Evolutionary conservation across 108 stramenopile species (phyloP).

Genomic region (Nannochloropsis salina): DNA sequence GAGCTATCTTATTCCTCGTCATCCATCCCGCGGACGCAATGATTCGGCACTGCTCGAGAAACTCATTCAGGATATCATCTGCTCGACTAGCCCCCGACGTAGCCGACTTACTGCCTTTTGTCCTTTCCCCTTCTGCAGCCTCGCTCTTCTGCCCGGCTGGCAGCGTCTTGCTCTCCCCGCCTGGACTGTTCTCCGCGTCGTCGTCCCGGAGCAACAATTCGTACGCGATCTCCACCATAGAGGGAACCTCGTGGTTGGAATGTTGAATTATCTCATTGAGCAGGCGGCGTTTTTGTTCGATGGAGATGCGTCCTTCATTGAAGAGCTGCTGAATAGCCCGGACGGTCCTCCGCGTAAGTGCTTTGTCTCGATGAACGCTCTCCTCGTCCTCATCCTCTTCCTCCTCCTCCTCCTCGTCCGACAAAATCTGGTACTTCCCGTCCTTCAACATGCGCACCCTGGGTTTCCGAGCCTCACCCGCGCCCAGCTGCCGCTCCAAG

Average conservation of each 20-base stretch:
- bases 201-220: neutral
- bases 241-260: slow-evolving; percentile 19
- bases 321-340: slow-evolving; percentile 4
- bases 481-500: neutral
- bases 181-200: neutral
- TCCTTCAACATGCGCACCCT: slow-evolving; percentile 1
- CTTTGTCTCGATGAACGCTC: neutral
- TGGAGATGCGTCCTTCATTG: neutral
- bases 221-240: slow-evolving; percentile 13
- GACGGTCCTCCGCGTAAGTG: neutral
- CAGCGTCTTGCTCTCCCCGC: neutral
- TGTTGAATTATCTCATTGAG: slow-evolving; percentile 17
- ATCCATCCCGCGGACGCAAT: neutral
- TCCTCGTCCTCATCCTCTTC: neutral
- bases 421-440: slow-evolving; percentile 8
- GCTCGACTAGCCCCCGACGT: neutral
- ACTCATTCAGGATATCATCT: slow-evolving; percentile 17
- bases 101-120: neutral
- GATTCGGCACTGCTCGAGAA: slow-evolving; percentile 2
- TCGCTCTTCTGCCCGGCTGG: slow-evolving; percentile 8
- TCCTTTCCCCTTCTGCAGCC: neutral
- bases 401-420: neutral
- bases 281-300: neutral
- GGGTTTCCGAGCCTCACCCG: neutral
- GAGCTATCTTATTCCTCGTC: neutral